Conservation (phyloP, 2,329 filamentous ascomycete species). For the Fusarium denticulatum region DNA sequence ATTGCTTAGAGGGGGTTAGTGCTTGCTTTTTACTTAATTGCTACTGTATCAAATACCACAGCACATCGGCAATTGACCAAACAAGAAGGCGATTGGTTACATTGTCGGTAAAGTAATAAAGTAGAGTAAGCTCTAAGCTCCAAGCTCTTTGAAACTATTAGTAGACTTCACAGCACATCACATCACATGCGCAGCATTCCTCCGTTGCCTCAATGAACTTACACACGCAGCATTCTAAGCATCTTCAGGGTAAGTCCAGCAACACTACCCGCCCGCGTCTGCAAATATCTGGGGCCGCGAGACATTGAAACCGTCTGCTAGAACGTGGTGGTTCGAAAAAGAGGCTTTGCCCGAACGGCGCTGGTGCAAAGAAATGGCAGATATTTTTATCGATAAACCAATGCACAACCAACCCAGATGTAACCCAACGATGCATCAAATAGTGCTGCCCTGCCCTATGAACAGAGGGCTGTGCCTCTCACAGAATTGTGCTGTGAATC, state of each 20-base stretch:
- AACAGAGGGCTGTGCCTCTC: conserved; percentile 30
- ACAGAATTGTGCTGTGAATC: background rate
- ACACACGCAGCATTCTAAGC: conserved; percentile 15
- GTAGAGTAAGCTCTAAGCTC: background rate
- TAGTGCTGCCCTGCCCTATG: conserved; percentile 5
- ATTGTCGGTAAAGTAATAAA: background rate
- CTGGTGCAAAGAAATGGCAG: conserved; percentile 31
- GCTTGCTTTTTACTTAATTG: conserved; percentile 11
- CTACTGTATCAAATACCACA: background rate
- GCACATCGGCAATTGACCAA: background rate
- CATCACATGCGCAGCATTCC: conserved; percentile 38
- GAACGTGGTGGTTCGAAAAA: conserved; percentile 18
- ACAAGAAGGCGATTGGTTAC: background rate
- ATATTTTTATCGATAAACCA: conserved; percentile 41
- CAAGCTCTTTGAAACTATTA: background rate
- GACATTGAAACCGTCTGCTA: conserved; percentile 12
- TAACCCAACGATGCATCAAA: conserved; percentile 15
- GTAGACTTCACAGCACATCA: conserved; percentile 23
- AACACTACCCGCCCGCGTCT: conserved; percentile 18
- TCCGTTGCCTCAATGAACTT: conserved; percentile 23
- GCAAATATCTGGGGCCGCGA: conserved; percentile 20
- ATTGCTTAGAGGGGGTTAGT: background rate
- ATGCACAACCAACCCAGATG: conserved; percentile 21
- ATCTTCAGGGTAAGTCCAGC: conserved; percentile 22
- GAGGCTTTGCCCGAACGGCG: conserved; percentile 24